Conservation (phyloP, 805 yeast genomes). For the Cyberlindnera samutprakarnensis region DNA sequence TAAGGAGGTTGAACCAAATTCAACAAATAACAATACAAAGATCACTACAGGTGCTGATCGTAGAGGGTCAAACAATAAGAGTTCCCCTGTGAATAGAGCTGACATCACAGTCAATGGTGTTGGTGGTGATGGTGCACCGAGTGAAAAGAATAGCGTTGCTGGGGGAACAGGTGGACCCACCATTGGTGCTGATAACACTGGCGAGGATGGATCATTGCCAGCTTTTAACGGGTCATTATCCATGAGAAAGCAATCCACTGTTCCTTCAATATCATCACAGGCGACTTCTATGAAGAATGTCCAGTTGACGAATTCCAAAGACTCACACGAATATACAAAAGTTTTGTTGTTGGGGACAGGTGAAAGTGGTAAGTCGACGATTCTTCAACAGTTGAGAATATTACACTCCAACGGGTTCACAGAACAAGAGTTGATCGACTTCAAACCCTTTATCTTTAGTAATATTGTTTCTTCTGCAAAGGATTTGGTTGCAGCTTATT, state of each 20-base stretch:
- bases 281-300: slow-evolving; percentile 5
- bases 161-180: too few species aligned
- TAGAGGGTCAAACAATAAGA: too few species aligned
- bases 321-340: slow-evolving; percentile 46
- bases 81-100: too few species aligned
- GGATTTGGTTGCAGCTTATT: slow-evolving; percentile 59
- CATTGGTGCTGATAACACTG: too few species aligned
- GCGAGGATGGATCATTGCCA: slow-evolving; percentile 2
- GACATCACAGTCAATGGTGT: too few species aligned
- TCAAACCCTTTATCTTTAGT: slow-evolving; percentile 70
- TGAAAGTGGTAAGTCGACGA: slow-evolving; percentile 38
- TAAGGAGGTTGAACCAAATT: neutral
- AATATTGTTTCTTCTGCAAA: slow-evolving; percentile 74
- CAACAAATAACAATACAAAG: too few species aligned
- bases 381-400: slow-evolving; percentile 37
- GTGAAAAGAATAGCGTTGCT: too few species aligned
- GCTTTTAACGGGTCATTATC: too few species aligned
- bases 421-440: slow-evolving; percentile 59
- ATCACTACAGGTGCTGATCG: too few species aligned
- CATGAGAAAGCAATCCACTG: slow-evolving; percentile 19
- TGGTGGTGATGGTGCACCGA: too few species aligned
- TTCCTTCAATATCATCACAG: slow-evolving; percentile 16
- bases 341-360: slow-evolving; percentile 83
- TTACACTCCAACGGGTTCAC: slow-evolving; percentile 34
- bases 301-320: slow-evolving; percentile 13